These are phyloP conservation scores for Hylodesmum podocarpum DNA, from an alignment of 306 rosid genomes.

Conservation along the genomic window DNA sequence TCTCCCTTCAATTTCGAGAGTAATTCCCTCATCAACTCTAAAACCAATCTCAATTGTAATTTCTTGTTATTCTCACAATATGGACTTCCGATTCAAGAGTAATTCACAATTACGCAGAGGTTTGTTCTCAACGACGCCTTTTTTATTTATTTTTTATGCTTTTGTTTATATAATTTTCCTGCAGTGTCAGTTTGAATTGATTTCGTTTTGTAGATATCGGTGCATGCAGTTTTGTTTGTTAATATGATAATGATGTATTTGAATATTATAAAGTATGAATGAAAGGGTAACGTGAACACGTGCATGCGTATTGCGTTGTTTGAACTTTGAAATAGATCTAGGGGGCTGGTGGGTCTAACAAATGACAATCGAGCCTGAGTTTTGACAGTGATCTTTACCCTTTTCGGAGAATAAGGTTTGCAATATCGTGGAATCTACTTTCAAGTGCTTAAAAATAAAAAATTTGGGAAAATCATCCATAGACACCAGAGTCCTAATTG, in stretches of 20 bases:
- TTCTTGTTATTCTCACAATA: constrained; percentile 32
- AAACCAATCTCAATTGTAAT: constrained; percentile 20
- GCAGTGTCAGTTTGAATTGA: background rate
- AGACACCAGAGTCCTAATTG: too few species aligned
- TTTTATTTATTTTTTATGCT: background rate
- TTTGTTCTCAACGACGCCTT: constrained; percentile 16
- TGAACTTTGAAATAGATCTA: background rate
- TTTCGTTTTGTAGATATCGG: constrained; percentile 7
- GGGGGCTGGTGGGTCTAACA: background rate
- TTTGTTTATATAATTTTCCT: background rate
- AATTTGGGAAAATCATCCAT: too few species aligned
- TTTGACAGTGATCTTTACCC: background rate
- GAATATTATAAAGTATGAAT: background rate
- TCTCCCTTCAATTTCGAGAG: constrained; percentile 43
- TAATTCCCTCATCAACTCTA: constrained; percentile 34
- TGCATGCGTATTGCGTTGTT: background rate
- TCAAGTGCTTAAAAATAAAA: background rate
- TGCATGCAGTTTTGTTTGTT: background rate
- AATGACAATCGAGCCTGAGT: background rate
- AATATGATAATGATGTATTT: background rate
- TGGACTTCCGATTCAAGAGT: constrained; percentile 73
- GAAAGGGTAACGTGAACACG: background rate
- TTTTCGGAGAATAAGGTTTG: background rate
- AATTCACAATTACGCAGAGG: constrained; percentile 85
- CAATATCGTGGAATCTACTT: background rate